Evolutionary conservation across 2,329 filamentous ascomycete species (phyloP), one percentile per base, ranked within the genome.

Genomic region (Alternaria sp.): DNA sequence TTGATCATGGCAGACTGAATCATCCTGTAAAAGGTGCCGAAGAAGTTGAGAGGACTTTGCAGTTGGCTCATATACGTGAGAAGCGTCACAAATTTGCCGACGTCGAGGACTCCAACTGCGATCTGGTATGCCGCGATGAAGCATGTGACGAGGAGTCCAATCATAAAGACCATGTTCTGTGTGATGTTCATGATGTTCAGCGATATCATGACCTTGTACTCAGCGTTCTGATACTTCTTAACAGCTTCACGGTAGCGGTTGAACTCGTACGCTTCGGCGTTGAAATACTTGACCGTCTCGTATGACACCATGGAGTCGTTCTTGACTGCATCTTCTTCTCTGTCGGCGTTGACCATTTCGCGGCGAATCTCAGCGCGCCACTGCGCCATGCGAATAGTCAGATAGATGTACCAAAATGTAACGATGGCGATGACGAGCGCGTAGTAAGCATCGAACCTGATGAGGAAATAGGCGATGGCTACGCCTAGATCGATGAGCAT

Each of bases 251-350:
- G 83, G 71, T 88, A 90, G 7, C 86, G 81, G 55, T 84, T 81
- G 45, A 87, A 88, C 70, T 90, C 88, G 64, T 86, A 85, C 1
- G 79, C 79, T 64, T 89, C 86, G 17, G 88, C 87, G 66, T 88
- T 88, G 78, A 89, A 89, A 73, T 89, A 88, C 68, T 89, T 88
- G 47, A 90, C 88, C 1, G 88, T 89, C 82, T 99, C 96, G 79
- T 98, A 99, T n/a, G 93, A 97, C 66, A 96, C 93, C 84, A 99
- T 96, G 0, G 96, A 98, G 79, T 99, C 96, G 77, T 97, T 98
- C 82, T 98, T 98, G 71, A 98, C 93, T 7, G 96, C 96, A 80
- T 97, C 95, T 81, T 97, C 93, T 81, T 97, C 93, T 67, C 96
- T 88, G 70, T 96, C 93, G 13, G 93, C 93, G 77, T 97, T 98